A percentile compares a stretch with the other conserved stretches of the same genome.
Evolutionary conservation across 148 eudicot species (phyloP).

Genomic region (Cornus suecica): DNA sequence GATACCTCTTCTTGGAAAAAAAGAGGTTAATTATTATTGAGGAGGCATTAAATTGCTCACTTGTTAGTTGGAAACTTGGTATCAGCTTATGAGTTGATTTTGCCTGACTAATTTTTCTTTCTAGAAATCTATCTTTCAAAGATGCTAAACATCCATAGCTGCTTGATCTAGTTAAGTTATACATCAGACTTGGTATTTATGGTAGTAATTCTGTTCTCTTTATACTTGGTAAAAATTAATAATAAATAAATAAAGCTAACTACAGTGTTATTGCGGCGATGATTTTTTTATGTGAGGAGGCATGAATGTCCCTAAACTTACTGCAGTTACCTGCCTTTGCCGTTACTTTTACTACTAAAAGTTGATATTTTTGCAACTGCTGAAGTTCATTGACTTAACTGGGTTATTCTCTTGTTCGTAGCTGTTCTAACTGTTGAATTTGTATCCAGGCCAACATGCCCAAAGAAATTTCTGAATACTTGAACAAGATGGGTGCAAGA

Average conservation of each 20-base stretch:
- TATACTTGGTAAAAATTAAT: not conserved
- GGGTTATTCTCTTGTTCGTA: not conserved
- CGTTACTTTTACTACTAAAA: not conserved
- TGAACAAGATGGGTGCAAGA: conserved; percentile 98
- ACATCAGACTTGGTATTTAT: not conserved
- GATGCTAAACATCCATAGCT: not conserved
- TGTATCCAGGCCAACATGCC: conserved; percentile 85
- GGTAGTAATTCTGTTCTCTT: not conserved
- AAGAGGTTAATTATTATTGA: not conserved
- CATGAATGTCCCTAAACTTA: not conserved
- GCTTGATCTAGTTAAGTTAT: not conserved
- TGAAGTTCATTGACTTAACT: not conserved
- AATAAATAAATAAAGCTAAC: not conserved
- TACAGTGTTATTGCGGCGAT: not conserved
- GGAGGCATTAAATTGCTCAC: not conserved
- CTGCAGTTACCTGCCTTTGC: not conserved
- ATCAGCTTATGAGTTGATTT: not conserved
- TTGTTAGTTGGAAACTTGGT: not conserved
- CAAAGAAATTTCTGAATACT: conserved; percentile 91
- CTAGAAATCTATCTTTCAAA: not conserved
- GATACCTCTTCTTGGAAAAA: not conserved
- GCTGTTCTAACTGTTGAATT: not conserved
- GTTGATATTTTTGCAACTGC: not conserved
- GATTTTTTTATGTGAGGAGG: not conserved
- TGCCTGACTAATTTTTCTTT: too few species aligned